Evolutionary conservation across 768 basidiomycete genomes (phyloP), one percentile per base, ranked within the genome.

Genomic region (Arthromyces matolae): DNA sequence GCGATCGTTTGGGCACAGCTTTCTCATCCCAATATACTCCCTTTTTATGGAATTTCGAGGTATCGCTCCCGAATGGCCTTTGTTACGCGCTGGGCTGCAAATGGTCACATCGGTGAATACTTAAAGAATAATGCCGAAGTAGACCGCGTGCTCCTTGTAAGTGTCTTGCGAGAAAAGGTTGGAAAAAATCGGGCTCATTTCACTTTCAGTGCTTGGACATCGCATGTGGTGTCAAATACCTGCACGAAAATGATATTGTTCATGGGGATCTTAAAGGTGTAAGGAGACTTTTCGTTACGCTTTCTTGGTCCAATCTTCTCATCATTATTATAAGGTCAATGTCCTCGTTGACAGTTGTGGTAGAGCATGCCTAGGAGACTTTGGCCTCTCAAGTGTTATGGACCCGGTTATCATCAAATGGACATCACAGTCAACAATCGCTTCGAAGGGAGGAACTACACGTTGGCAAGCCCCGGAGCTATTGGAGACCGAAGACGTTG

Each of bases 91-190:
- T 53, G 52, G 52, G 44, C 44, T 10, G 43, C 48, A n/a, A 49
- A 53, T 20, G 52, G 48, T 64, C 61, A 64, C 20, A 42, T 71
- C 6, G 48, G 27, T 23, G 33, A 58, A 1, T 71, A 64, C 55
- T 62, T 72, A 23, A 42, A 52, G 25, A 5, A 2, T 13, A 55
- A 64, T 22, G 55, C 61, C 10, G 14, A 34, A 4, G 56, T 51
- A 37, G 54, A 60, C 49, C 59, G 66, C 32, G 51, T 62, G 20
- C 50, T 51, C n/a, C 47, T 73, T 52, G 71, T 72, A 48, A 61
- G 63, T 29, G 24, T 8, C 18, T 32, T 16, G 2, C n/a, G 18
- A 25, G 14, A 13, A 9, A 23, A 9, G 2, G 12, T 25, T 6
- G 6, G 0, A 16, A 10, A 42, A 19, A 2, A 4, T 42, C 16